phyloP scores from a whole-genome alignment of 1,284 basidiomycete species.

The Fistulinella cinereoalba region DNA sequence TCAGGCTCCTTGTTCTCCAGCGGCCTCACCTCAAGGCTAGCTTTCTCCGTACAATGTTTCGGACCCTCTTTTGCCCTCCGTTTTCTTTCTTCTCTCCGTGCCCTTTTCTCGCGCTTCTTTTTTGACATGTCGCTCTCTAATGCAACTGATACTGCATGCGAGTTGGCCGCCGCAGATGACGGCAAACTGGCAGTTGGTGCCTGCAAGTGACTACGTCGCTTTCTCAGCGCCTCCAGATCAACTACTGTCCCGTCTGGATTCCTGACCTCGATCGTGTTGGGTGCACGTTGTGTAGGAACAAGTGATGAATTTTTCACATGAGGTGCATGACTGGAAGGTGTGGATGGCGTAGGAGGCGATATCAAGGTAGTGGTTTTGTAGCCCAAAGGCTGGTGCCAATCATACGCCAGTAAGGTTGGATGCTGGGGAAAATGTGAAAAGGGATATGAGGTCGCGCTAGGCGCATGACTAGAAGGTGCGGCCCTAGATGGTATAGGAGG shows the following conservation, averaged over 20 bases:
- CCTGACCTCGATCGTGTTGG: conserved; percentile 39
- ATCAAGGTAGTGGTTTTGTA: conserved; percentile 57
- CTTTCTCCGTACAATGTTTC: conserved; percentile 36
- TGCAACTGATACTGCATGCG: conserved; percentile 39
- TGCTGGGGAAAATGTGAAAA: conserved; percentile 52
- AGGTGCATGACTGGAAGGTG: conserved; percentile 43
- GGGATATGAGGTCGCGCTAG: too few relatives aligned
- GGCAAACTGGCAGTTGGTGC: conserved; percentile 43
- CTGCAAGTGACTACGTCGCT: conserved; percentile 41
- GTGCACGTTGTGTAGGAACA: conserved; percentile 43
- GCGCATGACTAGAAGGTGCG: too few relatives aligned
- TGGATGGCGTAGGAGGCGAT: conserved; percentile 61
- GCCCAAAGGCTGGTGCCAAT: conserved; percentile 47
- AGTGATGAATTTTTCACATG: conserved; percentile 63
- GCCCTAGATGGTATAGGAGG: too few relatives aligned
- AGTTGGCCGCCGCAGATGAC: conserved; percentile 35
- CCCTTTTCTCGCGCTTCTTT: conserved; percentile 50
- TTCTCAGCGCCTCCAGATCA: conserved; percentile 51
- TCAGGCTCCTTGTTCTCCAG: background rate
- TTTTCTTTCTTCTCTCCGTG: conserved; percentile 43
- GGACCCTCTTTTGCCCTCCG: conserved; percentile 36
- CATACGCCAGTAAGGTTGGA: conserved; percentile 47
- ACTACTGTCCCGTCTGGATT: conserved; percentile 57
- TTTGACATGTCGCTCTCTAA: conserved; percentile 60
- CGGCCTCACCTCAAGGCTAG: conserved; percentile 29